Evolutionary conservation across 2,329 filamentous ascomycete species (phyloP).

Genomic region (Mollisia scopiformis): DNA sequence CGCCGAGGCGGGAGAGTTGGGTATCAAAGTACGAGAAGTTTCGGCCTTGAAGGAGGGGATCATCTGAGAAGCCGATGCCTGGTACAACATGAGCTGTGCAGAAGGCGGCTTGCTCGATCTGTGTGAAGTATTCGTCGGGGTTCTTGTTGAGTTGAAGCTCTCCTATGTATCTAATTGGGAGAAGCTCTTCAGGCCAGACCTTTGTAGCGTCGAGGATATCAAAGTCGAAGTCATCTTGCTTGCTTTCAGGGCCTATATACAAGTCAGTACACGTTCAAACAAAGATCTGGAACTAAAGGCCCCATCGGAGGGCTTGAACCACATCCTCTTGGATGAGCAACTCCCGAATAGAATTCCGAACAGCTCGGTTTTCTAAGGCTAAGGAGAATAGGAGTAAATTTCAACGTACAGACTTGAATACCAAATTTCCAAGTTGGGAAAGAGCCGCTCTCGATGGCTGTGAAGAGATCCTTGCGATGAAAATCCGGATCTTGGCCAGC

Average conservation of each 20-base stretch:
- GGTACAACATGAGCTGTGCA: constrained; percentile 80
- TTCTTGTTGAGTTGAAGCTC: constrained; percentile 80
- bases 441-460: constrained; percentile 72
- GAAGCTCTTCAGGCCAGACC: constrained; percentile 78
- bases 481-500: constrained; percentile 78
- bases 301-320: too few species aligned
- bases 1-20: constrained; percentile 69
- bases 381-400: too few species aligned
- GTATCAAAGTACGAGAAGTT: constrained; percentile 72
- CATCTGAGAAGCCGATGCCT: constrained; percentile 76
- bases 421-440: constrained; percentile 82
- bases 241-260: constrained; percentile 67
- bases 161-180: constrained; percentile 78
- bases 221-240: constrained; percentile 79
- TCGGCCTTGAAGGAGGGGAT: constrained; percentile 73
- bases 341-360: too few species aligned
- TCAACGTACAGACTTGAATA: constrained; percentile 81
- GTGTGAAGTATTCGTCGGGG: constrained; percentile 78
- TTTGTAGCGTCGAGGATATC: constrained; percentile 87
- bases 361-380: too few species aligned
- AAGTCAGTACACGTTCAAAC: too few species aligned
- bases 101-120: constrained; percentile 84
- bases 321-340: too few species aligned
- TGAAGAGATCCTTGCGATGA: constrained; percentile 75
- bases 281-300: too few species aligned